Base-by-base conservation (phyloP, 192 early-diverging fungal genomes). In the Entrophospora sp. region DNA sequence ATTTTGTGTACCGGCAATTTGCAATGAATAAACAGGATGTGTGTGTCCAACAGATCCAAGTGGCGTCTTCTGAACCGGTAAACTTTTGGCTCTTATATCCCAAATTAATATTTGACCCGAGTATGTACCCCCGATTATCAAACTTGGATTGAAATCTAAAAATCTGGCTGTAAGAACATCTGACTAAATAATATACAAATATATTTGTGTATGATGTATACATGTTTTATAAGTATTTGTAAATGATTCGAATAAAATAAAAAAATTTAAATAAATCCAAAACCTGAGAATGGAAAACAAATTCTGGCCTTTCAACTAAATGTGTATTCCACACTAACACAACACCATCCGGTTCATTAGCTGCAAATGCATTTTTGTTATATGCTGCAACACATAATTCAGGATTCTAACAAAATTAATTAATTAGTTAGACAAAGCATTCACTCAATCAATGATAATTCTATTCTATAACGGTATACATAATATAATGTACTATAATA, bases 41-140 rank as follows among this genome's bases (percentile, higher is more conserved):
- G 97, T 95, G 71, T 99, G 97, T 9, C 96, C 95, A 35, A 81
- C 85, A 25, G 86, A 87, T 2, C 92, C 90, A 34, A 98, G 83
- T 45, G 96, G 93, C 3, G 97, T 93, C 73, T 95, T 94, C 28
- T 96, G 83, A 24, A 96, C 91, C 4, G 97, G 95, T 36, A 84
- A 71, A 5, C 85, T 75, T 66, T 96, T 96, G 16, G 92, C 81
- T 35, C 97, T 85, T 45, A 85, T 97, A 76, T 99, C 97, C 97
- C 97, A 99, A 18, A 97, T 73, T 18, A 95, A 79, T 61, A 99
- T 91, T 78, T 99, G 97, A 31, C 97, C 97, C 27, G 95, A 95
- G 70, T 95, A 98, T 3, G 96, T 94, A 14, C 96, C 93, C 62
- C 95, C 97, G 35, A 99, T 85, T 35, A 99, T 75, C 43, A 91